phyloP scores from a whole-genome alignment of 2,329 filamentous ascomycete species.

The Paraphoma sp. region DNA sequence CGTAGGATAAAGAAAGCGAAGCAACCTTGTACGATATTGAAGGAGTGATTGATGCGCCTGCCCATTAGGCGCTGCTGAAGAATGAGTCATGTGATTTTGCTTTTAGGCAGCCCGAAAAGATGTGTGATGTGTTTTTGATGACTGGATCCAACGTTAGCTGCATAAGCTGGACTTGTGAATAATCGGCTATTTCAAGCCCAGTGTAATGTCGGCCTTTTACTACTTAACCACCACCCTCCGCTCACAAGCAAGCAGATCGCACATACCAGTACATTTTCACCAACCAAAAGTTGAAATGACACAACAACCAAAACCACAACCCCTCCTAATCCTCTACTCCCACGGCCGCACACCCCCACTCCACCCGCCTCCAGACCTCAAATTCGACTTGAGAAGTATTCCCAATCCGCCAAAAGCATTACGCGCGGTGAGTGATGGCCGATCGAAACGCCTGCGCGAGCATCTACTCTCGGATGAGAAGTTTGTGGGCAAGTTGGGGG shows the following conservation, averaged over 20 bases:
- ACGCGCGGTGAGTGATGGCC: background rate
- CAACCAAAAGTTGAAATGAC: too few species aligned
- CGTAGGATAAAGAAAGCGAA: conserved; percentile 13
- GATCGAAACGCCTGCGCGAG: background rate
- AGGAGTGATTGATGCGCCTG: background rate
- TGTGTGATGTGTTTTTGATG: too few species aligned
- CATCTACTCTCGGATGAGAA: background rate
- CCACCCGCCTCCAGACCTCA: background rate
- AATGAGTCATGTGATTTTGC: background rate
- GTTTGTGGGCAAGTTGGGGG: background rate
- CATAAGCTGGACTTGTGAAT: too few species aligned
- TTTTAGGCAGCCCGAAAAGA: too few species aligned
- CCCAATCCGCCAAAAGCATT: background rate
- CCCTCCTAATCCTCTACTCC: background rate
- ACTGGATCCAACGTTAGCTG: too few species aligned
- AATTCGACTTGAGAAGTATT: background rate
- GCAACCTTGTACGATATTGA: conserved; percentile 30
- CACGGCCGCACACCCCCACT: background rate
- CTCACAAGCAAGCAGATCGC: too few species aligned
- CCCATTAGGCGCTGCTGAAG: background rate
- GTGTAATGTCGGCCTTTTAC: too few species aligned
- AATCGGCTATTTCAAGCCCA: too few species aligned
- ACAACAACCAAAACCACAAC: background rate
- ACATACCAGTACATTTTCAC: too few species aligned
- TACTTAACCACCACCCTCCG: too few species aligned